These are phyloP conservation scores for Starmerella vaccinii DNA, from an alignment of 805 yeast species.

Conservation along the genomic window DNA sequence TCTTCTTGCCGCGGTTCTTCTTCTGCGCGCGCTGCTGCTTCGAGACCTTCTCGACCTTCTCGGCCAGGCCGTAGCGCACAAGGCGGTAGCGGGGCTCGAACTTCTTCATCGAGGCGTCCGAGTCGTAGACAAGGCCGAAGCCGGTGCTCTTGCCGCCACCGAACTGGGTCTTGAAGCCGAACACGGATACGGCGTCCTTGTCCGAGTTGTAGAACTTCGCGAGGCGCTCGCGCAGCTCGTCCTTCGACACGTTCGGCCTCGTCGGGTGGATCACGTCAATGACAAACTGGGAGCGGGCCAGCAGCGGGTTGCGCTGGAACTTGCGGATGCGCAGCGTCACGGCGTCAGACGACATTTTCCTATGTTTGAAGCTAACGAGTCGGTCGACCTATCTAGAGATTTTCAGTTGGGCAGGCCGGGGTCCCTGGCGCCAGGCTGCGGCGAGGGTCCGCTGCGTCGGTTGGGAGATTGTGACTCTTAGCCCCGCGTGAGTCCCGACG, in stretches of 20 bases:
- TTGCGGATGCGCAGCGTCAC: conserved; percentile 99
- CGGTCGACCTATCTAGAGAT: conserved; percentile 17
- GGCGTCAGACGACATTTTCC: conserved; percentile 71
- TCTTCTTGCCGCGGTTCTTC: conserved; percentile 98
- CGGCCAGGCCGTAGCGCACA: conserved; percentile 96
- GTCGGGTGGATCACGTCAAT: conserved; percentile 99
- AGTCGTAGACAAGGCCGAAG: conserved; percentile 97
- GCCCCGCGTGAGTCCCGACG: background rate
- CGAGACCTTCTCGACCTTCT: conserved; percentile 91
- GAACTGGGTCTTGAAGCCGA: conserved; percentile 98
- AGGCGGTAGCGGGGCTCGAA: conserved; percentile 99
- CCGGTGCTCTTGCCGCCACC: conserved; percentile 99
- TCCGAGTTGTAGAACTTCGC: conserved; percentile 84
- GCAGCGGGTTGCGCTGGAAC: conserved; percentile 97
- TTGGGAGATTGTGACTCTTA: conserved; percentile 14
- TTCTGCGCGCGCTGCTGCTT: conserved; percentile 99
- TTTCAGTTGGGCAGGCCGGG: conserved; percentile 12
- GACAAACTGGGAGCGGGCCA: conserved; percentile 99
- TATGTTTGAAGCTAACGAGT: conserved; percentile 1
- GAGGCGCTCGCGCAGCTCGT: conserved; percentile 92
- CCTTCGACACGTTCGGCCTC: conserved; percentile 98
- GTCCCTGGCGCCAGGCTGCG: conserved; percentile 9
- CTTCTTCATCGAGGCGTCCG: conserved; percentile 93
- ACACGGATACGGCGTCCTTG: conserved; percentile 90
- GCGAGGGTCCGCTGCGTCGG: conserved; percentile 19